Evolutionary conservation across 2,329 filamentous ascomycete species (phyloP).

Genomic region (Pseudocercospora cruenta): DNA sequence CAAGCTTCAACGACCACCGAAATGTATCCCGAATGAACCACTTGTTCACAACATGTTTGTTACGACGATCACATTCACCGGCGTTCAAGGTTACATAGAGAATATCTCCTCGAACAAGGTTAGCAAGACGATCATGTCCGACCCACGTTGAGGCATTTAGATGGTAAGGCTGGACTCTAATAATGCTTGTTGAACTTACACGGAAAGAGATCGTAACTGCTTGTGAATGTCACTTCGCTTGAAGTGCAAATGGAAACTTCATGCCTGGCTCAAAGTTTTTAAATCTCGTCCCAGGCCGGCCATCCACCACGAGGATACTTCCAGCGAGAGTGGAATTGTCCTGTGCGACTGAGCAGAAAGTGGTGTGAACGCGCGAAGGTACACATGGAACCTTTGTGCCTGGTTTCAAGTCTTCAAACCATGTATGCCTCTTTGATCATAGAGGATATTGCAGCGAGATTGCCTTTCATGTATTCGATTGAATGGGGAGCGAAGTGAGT

Average conservation of each 20-base stretch:
- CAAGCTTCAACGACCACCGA: neutral
- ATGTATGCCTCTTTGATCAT: too few species aligned
- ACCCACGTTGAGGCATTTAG: neutral
- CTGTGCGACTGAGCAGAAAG: neutral
- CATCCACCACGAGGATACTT: too few species aligned
- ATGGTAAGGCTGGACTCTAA: neutral
- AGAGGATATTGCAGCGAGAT: too few species aligned
- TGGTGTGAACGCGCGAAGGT: neutral
- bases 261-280: too few species aligned
- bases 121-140: neutral
- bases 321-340: too few species aligned
- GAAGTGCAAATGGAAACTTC: too few species aligned
- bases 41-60: neutral
- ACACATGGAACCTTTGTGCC: too few species aligned
- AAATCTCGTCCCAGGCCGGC: too few species aligned
- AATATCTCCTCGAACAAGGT: neutral
- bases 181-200: neutral
- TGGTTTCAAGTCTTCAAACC: too few species aligned
- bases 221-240: too few species aligned
- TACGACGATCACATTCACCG: neutral
- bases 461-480: too few species aligned
- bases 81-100: neutral
- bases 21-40: neutral
- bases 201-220: neutral
- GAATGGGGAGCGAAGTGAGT: neutral